A percentile compares a stretch with the other conserved stretches of the same genome.
These are phyloP conservation scores for Aegilops sharonensis DNA, from an alignment of 176 grass and related monocot species.

Conservation along the genomic window DNA sequence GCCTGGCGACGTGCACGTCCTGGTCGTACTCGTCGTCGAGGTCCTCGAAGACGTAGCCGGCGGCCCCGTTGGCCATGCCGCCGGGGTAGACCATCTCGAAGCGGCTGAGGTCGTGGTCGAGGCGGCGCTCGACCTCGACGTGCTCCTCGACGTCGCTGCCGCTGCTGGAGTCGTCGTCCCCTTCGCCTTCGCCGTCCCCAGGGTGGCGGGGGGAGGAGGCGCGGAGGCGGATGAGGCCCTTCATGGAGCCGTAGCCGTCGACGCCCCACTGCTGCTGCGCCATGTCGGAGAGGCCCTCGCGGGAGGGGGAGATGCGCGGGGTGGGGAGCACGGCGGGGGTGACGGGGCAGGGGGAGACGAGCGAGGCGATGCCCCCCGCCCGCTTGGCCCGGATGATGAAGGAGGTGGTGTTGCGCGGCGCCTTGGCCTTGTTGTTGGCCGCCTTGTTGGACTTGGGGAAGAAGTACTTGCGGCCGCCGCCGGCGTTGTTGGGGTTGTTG, in stretches of 20 bases:
- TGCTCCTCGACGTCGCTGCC: constrained; percentile 93
- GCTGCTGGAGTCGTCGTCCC: constrained; percentile 51
- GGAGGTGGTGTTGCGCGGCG: constrained; percentile 92
- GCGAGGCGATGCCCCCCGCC: constrained; percentile 74
- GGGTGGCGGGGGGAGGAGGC: constrained; percentile 24
- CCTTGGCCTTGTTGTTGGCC: constrained; percentile 32
- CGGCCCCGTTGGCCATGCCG: constrained; percentile 16
- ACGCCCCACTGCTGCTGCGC: constrained; percentile 93
- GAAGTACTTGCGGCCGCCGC: constrained; percentile 38
- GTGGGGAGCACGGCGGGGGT: constrained; percentile 82
- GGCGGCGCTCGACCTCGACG: constrained; percentile 77
- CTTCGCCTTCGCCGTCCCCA: constrained; percentile 16
- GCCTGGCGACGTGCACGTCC: constrained; percentile 51
- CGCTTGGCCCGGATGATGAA: constrained; percentile 93
- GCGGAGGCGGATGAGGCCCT: constrained; percentile 86
- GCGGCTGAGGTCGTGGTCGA: constrained; percentile 88
- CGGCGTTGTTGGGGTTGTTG: constrained; percentile 12
- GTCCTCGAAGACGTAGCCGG: constrained; percentile 31
- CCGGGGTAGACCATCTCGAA: constrained; percentile 91
- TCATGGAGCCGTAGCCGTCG: constrained; percentile 93
- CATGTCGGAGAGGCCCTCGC: constrained; percentile 85
- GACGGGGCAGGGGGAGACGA: constrained; percentile 80
- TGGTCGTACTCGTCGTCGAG: constrained; percentile 55
- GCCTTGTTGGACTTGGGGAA: constrained; percentile 55
- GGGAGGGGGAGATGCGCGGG: constrained; percentile 72